phyloP scores from a whole-genome alignment of 805 yeast species.

The Ogataea pini region DNA sequence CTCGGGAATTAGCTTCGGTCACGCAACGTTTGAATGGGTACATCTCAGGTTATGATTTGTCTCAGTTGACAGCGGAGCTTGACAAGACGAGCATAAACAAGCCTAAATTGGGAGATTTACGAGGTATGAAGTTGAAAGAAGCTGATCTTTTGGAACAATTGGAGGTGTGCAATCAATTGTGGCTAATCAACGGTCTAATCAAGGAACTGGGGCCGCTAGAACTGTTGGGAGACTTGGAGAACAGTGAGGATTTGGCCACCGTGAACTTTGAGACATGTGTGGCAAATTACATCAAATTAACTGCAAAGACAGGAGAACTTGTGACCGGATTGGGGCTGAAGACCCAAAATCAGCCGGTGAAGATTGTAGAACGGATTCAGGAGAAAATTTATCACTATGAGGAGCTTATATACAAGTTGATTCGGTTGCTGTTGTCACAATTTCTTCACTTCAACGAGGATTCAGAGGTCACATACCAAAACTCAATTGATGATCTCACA shows the following conservation, averaged over 20 bases:
- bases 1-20: background rate
- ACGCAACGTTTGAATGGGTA: constrained; percentile 9
- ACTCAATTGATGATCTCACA: constrained; percentile 12
- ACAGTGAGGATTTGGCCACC: constrained; percentile 12
- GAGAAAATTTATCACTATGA: constrained; percentile 14
- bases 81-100: background rate
- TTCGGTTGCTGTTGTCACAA: constrained; percentile 10
- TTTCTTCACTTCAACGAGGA: constrained; percentile 20
- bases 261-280: constrained; percentile 20
- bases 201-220: constrained; percentile 24
- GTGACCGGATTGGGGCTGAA: background rate
- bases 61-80: constrained; percentile 15
- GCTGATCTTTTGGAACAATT: constrained; percentile 26
- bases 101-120: background rate
- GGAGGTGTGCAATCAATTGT: constrained; percentile 34
- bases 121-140: constrained; percentile 12
- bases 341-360: constrained; percentile 7
- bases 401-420: constrained; percentile 8
- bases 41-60: constrained; percentile 15
- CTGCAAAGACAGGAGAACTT: constrained; percentile 15
- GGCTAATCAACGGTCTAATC: constrained; percentile 34
- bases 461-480: constrained; percentile 13
- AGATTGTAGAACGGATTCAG: constrained; percentile 20
- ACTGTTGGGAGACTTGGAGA: constrained; percentile 5
- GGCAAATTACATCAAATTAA: constrained; percentile 19